These are phyloP conservation scores for Canavalia gladiata DNA, from an alignment of 306 rosid species.

Conservation along the genomic window DNA sequence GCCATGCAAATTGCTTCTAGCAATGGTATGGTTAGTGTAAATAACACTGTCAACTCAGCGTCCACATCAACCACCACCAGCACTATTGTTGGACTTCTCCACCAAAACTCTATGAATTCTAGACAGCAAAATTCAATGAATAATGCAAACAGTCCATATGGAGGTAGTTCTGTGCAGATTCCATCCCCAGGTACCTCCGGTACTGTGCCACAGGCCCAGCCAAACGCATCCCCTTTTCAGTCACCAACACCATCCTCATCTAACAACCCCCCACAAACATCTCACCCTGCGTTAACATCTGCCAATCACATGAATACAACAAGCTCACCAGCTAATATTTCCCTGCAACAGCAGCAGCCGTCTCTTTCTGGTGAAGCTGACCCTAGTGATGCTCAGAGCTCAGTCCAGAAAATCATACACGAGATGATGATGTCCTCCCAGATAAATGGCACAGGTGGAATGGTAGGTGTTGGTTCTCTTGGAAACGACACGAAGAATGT, in stretches of 20 bases:
- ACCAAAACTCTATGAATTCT: slow-evolving; percentile 94
- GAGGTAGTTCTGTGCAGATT: slow-evolving; percentile 84
- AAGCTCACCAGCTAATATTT: slow-evolving; percentile 76
- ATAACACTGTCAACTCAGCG: slow-evolving; percentile 69
- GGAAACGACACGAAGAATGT: slow-evolving; percentile 80
- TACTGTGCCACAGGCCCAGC: slow-evolving; percentile 72
- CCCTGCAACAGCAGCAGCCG: slow-evolving; percentile 88
- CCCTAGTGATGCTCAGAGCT: slow-evolving; percentile 80
- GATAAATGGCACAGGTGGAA: slow-evolving; percentile 67
- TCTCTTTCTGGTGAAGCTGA: slow-evolving; percentile 81
- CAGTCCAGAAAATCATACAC: slow-evolving; percentile 86
- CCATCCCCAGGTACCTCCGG: slow-evolving; percentile 92
- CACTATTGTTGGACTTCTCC: slow-evolving; percentile 96
- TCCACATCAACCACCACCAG: slow-evolving; percentile 83
- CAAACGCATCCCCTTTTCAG: slow-evolving; percentile 84
- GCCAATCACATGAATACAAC: slow-evolving; percentile 79
- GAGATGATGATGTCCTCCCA: slow-evolving; percentile 83
- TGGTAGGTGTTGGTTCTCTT: slow-evolving; percentile 67
- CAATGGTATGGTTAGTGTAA: slow-evolving; percentile 84
- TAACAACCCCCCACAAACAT: slow-evolving; percentile 77
- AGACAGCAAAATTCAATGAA: slow-evolving; percentile 81
- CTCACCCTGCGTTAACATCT: slow-evolving; percentile 68
- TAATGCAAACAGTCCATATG: slow-evolving; percentile 89
- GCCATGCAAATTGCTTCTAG: slow-evolving; percentile 72
- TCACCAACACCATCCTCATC: slow-evolving; percentile 84